Evolutionary conservation across 148 eudicot species (phyloP), one percentile per base, ranked within the genome.

Genomic region (Cornus florida): DNA sequence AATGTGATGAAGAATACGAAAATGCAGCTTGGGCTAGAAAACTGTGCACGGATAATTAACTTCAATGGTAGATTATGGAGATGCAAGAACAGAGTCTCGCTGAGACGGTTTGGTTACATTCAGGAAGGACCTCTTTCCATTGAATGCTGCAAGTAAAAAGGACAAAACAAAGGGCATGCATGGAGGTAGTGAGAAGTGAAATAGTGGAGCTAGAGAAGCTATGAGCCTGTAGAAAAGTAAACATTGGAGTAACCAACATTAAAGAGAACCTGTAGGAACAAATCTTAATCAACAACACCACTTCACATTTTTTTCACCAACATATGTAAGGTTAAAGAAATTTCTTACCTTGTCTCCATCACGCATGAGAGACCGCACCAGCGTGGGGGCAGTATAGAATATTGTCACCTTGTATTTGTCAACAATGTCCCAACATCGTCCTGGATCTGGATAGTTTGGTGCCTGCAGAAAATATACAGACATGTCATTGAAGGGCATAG

Each of bases 351-450:
- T 89, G 81, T 83, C 73, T 82, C 95, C 95, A 78, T 90, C 99
- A 41, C 98, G 99, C 99, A 97, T 97, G 78, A 97, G 90, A 81
- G 99, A 92, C 74, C 99, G 90, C 81, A 97, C 90, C 75, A 97
- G 85, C 46, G 99, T 97, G 67, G 99, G 99, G 65, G 99, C 99
- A 53, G 99, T 97, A 84, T 97, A 97, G 79, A 94, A 94, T 80
- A 88, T 91, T 76, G 95, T 83, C 76, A 97, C 95, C 82, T 90
- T 91, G 87, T 89, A 97, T 88, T 97, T 97, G 84, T 97, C 99
- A 78, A 97, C 98, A 85, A 97, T 91, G 79, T 92, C 94, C 99
- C 99, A 97, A 82, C 93, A 92, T 43, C 99, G 94, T 71, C 99
- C 99, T 16, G 98, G 77, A 88, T 92, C 90, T 75, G 99, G 99